Evolutionary conservation across 306 rosid species (phyloP), one percentile per base, ranked within the genome.

Genomic region (Dicorynia guianensis): DNA sequence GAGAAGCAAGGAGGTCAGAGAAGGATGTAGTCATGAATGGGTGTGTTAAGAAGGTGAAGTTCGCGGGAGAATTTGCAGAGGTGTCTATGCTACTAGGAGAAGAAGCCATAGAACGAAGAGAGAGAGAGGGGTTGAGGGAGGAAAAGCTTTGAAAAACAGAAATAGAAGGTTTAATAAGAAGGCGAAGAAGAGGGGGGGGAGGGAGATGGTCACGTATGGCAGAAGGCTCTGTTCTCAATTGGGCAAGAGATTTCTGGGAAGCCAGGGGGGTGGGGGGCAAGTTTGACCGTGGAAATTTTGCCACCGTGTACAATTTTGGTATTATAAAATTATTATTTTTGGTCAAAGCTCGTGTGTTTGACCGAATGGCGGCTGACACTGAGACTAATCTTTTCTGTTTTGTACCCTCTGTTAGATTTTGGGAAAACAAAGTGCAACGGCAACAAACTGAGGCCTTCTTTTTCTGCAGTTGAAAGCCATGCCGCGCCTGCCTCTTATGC

Each of bases 291-390:
- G 53, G 84, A 85, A 84, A 56, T 25, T 40, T 3, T 34, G 60
- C 48, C 74, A 67, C 6, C 44, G 1, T 58, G 18, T 42, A 50
- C 12, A 15, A 1, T 52, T 30, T 13, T 13, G 10, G 54, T 3
- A 12, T 35, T 25, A 9, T 8, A 14, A 11, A 7, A 52, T 71
- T 34, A 15, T 70, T 30, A 30, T 11, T 74, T 9, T 58, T 25
- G 83, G 93, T 91, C 97, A 86, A 84, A 91, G 62, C 71, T 75
- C 82, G 88, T 86, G 93, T 76, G 78, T 91, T 89, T 86, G 97
- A 91, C 91, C 78, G 72, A 69, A 42, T 83, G 93, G 98, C 95
- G 90, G 96, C 93, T 72, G 52, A 80, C 52, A 34, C 56, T 52
- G 14, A 68, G 69, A 74, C 67, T 48, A 46, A 25, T n/a, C 6